Evolutionary conservation across 257 asterid species (phyloP).

Genomic region (Przewalskia tangutica): DNA sequence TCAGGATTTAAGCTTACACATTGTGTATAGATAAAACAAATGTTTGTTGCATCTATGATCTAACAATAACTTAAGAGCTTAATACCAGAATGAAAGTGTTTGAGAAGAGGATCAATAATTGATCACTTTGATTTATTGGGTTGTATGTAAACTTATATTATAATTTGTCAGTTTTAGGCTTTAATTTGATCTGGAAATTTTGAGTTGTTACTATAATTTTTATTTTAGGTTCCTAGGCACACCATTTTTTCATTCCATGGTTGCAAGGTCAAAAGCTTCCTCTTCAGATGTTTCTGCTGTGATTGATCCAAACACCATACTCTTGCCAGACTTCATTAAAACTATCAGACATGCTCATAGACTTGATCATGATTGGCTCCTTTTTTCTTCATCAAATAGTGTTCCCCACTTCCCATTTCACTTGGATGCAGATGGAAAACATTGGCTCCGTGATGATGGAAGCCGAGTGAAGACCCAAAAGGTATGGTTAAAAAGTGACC

Average conservation of each 20-base stretch:
- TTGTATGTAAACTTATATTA: not conserved
- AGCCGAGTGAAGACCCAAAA: constrained; percentile 20
- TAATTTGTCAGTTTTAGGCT: not conserved
- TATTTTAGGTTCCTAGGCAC: constrained; percentile 61
- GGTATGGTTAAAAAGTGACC: constrained; percentile 33
- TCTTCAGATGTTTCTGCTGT: constrained; percentile 61
- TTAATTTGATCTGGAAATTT: not conserved
- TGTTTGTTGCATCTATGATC: not conserved
- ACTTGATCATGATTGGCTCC: constrained; percentile 91
- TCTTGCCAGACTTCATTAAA: constrained; percentile 56
- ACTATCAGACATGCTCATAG: constrained; percentile 52
- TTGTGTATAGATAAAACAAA: not conserved
- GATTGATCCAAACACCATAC: constrained; percentile 68
- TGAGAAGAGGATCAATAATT: not conserved
- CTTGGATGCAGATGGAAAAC: constrained; percentile 44
- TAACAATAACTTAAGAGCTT: not conserved
- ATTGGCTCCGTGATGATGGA: constrained; percentile 47
- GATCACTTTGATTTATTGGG: not conserved
- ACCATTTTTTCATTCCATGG: constrained; percentile 89
- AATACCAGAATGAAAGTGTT: not conserved
- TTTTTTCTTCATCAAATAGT: constrained; percentile 42
- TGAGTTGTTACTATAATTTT: constrained; percentile 4
- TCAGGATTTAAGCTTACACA: not conserved
- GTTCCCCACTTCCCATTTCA: constrained; percentile 45
- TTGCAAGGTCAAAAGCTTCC: constrained; percentile 69